These are phyloP conservation scores for Diaporthe sp. DNA, from an alignment of 2,329 filamentous ascomycete genomes.

Conservation along the genomic window DNA sequence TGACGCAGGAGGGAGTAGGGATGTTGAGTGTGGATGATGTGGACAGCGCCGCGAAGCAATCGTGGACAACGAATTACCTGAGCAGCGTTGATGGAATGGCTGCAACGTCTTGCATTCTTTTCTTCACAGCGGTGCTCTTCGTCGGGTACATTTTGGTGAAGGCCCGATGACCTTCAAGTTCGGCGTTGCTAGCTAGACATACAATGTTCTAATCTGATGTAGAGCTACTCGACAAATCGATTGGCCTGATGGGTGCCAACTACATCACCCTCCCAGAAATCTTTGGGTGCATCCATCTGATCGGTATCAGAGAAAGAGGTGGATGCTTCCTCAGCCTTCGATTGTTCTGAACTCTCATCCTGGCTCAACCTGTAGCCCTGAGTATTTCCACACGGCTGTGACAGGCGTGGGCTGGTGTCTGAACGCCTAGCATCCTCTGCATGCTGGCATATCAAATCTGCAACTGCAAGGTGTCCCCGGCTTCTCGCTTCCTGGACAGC, in stretches of 20 bases:
- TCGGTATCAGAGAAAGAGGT: background rate
- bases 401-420: background rate
- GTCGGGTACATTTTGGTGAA: background rate
- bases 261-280: background rate
- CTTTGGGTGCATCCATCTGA: background rate
- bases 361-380: background rate
- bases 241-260: background rate
- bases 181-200: background rate
- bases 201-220: background rate
- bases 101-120: background rate
- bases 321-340: background rate
- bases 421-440: background rate
- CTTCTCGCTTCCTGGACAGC: background rate
- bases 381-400: background rate
- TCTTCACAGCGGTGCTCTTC: background rate
- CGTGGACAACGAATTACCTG: background rate
- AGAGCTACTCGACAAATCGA: background rate
- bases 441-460: slow-evolving; percentile 3
- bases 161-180: background rate
- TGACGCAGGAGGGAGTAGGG: background rate
- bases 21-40: background rate
- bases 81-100: background rate
- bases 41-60: background rate
- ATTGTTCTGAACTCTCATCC: background rate
- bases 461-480: background rate